phyloP scores from a whole-genome alignment of 805 yeast genomes.

The Myxozyma mucilagina region DNA sequence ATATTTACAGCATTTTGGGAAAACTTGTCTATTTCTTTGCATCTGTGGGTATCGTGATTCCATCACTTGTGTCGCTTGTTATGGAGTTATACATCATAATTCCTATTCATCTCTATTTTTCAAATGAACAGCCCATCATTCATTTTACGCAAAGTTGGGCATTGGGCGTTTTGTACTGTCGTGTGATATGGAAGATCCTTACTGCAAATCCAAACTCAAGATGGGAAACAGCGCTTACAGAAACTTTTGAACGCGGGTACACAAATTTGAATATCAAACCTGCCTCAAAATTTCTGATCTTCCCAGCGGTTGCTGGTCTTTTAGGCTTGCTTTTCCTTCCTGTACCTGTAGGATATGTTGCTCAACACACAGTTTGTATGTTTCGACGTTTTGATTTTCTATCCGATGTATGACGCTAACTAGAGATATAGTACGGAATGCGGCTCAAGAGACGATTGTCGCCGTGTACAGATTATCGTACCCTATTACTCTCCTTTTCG shows the following conservation, averaged over 20 bases:
- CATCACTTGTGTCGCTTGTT: slow-evolving; percentile 22
- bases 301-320: slow-evolving; percentile 14
- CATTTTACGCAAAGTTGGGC: slow-evolving; percentile 27
- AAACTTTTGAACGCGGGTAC: slow-evolving; percentile 18
- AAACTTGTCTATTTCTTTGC: not conserved
- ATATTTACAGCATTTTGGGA: not conserved
- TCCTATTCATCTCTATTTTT: slow-evolving; percentile 18
- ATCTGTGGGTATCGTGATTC: slow-evolving; percentile 21
- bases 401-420: not conserved
- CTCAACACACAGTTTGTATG: slow-evolving; percentile 7
- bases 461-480: slow-evolving; percentile 17
- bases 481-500: slow-evolving; percentile 14
- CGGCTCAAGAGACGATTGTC: slow-evolving; percentile 12
- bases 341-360: slow-evolving; percentile 18
- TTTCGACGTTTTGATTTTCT: not conserved
- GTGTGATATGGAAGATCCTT: slow-evolving; percentile 11
- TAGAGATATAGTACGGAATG: slow-evolving; percentile 1
- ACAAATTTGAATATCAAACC: slow-evolving; percentile 8
- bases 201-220: not conserved
- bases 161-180: slow-evolving; percentile 22
- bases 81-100: slow-evolving; percentile 29
- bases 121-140: slow-evolving; percentile 22
- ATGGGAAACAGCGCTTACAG: not conserved
- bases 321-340: slow-evolving; percentile 9
- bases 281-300: slow-evolving; percentile 6